These are phyloP conservation scores for Simplicillium aogashimaense DNA, from an alignment of 2,329 filamentous ascomycete species.

Conservation along the genomic window DNA sequence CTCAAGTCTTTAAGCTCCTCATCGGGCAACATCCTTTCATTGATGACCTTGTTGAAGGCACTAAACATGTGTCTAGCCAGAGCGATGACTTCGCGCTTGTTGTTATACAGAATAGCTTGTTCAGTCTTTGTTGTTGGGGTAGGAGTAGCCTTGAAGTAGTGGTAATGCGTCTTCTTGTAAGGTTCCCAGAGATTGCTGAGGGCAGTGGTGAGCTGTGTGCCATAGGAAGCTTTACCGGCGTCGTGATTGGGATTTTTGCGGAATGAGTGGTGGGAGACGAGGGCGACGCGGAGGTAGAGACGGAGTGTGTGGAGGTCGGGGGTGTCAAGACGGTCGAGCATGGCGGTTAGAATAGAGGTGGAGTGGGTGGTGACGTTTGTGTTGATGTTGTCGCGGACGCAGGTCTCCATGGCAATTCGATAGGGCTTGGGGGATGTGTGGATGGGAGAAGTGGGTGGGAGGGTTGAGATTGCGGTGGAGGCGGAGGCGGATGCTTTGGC, in stretches of 20 bases:
- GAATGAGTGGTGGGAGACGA: constrained; percentile 33
- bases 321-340: constrained; percentile 31
- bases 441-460: constrained; percentile 27
- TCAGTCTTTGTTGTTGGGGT: constrained; percentile 13
- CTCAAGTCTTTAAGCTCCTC: constrained; percentile 22
- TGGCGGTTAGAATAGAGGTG: constrained; percentile 52
- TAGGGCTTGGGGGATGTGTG: constrained; percentile 45
- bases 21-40: constrained; percentile 27
- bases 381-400: constrained; percentile 69
- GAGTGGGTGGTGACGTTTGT: constrained; percentile 57
- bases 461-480: constrained; percentile 45
- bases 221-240: constrained; percentile 32
- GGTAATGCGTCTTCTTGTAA: constrained; percentile 28
- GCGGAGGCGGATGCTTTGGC: constrained; percentile 56
- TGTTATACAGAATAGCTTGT: constrained; percentile 19
- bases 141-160: constrained; percentile 19
- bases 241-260: constrained; percentile 19
- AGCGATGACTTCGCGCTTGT: constrained; percentile 30
- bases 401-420: constrained; percentile 63
- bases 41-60: constrained; percentile 31
- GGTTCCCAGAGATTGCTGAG: constrained; percentile 41
- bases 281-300: constrained; percentile 46
- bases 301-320: constrained; percentile 42
- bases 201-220: constrained; percentile 38
- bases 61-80: constrained; percentile 35